A percentile compares a stretch with the other conserved stretches of the same genome.
These are phyloP conservation scores for Kwoniella heveanensis DNA, from an alignment of 768 basidiomycete species.

Conservation along the genomic window DNA sequence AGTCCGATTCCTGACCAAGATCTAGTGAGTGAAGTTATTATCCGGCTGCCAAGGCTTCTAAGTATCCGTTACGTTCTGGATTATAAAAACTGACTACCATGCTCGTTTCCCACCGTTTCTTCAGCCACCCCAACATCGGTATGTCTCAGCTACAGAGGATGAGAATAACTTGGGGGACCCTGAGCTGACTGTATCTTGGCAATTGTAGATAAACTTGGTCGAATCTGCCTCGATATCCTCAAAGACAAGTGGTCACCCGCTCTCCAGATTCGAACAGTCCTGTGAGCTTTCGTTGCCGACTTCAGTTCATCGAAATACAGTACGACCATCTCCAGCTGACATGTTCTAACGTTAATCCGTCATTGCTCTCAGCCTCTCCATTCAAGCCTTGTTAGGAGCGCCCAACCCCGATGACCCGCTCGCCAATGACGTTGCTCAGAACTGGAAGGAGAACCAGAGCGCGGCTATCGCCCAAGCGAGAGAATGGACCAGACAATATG, in stretches of 20 bases:
- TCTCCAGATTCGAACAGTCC: constrained; percentile 94
- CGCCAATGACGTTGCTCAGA: constrained; percentile 69
- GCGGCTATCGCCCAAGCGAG: constrained; percentile 87
- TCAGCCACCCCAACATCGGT: constrained; percentile 94
- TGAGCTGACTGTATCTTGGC: not conserved
- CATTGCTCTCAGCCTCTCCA: constrained; percentile 63
- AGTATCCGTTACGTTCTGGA: too few relatives aligned
- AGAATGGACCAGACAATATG: constrained; percentile 94
- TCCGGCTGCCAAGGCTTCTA: too few relatives aligned
- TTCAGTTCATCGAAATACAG: too few relatives aligned
- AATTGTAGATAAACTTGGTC: constrained; percentile 85
- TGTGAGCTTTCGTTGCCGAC: too few relatives aligned
- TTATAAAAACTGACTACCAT: too few relatives aligned
- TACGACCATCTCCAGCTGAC: too few relatives aligned
- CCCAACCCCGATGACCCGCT: constrained; percentile 73
- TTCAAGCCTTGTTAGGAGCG: constrained; percentile 93
- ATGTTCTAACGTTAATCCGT: too few relatives aligned
- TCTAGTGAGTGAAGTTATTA: constrained; percentile 65
- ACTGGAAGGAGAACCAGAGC: constrained; percentile 96
- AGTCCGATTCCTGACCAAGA: constrained; percentile 95
- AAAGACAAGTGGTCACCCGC: constrained; percentile 99
- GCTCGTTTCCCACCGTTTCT: too few relatives aligned
- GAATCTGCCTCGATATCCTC: constrained; percentile 96
- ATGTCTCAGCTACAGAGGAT: constrained; percentile 57
- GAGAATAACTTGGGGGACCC: too few relatives aligned